Base-by-base conservation (phyloP, 2,329 filamentous ascomycete genomes). In the Fusarium phyllophilum region DNA sequence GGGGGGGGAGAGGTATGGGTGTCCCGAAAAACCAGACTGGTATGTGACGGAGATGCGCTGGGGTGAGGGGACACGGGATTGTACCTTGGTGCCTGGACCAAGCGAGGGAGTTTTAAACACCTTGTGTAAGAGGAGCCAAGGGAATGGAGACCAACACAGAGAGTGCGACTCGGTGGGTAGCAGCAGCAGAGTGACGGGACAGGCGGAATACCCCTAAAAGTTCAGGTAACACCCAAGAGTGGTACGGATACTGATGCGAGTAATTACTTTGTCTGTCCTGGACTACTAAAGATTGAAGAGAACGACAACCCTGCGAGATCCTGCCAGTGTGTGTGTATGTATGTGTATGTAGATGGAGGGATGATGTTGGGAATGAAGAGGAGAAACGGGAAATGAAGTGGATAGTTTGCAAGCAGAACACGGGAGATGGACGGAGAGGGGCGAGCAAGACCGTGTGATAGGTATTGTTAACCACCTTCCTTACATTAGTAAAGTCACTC, bases 51-150 rank as follows among this genome's bases (percentile, higher is more conserved):
- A 73, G 56, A 70, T 59, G 52, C 38, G 52, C 65, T 60, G 66
- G 61, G 66, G 56, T 57, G 55, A 70, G 46, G 67, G 60, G 66
- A 66, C 56, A 49, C 71, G 56, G 70, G 51, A 62, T 49, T 70
- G 44, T 65, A 61, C 56, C 69, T 69, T 66, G 62, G 70, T 73
- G 67, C 70, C 70, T 73, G 70, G 66, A 66, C 62, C 63, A 66
- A 73, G 41, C 45, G 61, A 75, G 61, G 64, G 63, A 69, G 72
- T 41, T 46, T 70, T 64, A 69, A 71, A 74, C 62, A 45, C 60
- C 52, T 55, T 54, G 67, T 68, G 71, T 64, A 67, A 63, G 72
- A 74, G 62, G 49, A 55, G 29, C 56, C 44, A 57, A 29, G 66
- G 58, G 65, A 70, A 70, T 58, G 58, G 31, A 58, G 24, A 55